Evolutionary conservation across 345 rosid genomes (phyloP).

Genomic region (Eucalyptus albens): DNA sequence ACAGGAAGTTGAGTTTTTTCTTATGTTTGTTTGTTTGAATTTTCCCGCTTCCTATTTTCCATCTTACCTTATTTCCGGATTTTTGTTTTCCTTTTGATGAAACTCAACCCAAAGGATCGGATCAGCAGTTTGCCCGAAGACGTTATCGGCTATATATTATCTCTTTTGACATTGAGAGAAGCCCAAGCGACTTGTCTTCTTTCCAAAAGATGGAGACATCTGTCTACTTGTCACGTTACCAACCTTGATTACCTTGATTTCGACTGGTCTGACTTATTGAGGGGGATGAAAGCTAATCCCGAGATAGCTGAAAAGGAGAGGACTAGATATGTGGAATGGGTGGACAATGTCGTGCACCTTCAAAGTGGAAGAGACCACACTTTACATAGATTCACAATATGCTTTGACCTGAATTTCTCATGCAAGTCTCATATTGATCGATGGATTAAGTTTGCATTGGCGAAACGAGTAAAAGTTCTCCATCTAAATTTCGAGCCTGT

Average conservation of each 20-base stretch:
- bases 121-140: background rate
- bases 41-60: background rate
- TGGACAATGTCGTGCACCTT: background rate
- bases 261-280: background rate
- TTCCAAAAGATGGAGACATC: background rate
- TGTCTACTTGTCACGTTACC: background rate
- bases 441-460: background rate
- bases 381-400: background rate
- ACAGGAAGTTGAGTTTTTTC: background rate
- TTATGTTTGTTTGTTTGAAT: background rate
- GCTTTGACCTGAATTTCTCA: background rate
- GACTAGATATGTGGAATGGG: background rate
- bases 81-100: background rate
- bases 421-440: background rate
- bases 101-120: background rate
- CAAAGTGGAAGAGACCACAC: background rate
- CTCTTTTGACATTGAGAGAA: background rate
- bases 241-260: background rate
- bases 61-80: background rate
- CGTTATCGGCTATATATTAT: background rate
- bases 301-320: background rate
- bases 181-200: background rate
- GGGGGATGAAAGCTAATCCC: background rate
- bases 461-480: background rate
- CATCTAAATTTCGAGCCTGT: background rate